Conservation (phyloP, 2,329 filamentous ascomycete genomes). For the Lachnum nothofagi region DNA sequence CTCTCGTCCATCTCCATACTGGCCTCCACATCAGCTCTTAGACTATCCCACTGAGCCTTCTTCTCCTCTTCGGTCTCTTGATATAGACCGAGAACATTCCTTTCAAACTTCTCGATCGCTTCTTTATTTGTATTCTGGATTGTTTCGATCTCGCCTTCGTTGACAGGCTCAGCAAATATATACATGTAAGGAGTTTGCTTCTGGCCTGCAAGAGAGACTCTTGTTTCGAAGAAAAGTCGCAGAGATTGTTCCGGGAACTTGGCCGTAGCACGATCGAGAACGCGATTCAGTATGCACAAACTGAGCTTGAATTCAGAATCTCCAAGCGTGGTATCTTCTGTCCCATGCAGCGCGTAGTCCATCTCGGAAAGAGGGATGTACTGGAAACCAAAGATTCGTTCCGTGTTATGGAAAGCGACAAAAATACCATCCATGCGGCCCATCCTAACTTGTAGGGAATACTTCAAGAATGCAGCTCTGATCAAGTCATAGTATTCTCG, state of each 20-base stretch:
- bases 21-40: slow-evolving; percentile 32
- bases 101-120: slow-evolving; percentile 65
- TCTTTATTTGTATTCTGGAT: slow-evolving; percentile 67
- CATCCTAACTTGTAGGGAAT: slow-evolving; percentile 93
- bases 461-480: slow-evolving; percentile 88
- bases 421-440: slow-evolving; percentile 99
- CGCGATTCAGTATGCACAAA: slow-evolving; percentile 69
- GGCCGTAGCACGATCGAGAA: slow-evolving; percentile 68
- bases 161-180: slow-evolving; percentile 82
- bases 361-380: slow-evolving; percentile 84
- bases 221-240: slow-evolving; percentile 76
- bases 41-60: slow-evolving; percentile 28
- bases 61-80: slow-evolving; percentile 29
- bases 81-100: slow-evolving; percentile 50
- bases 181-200: slow-evolving; percentile 64
- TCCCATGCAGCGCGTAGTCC: slow-evolving; percentile 84
- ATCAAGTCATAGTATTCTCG: slow-evolving; percentile 98
- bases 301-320: slow-evolving; percentile 83
- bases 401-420: slow-evolving; percentile 89
- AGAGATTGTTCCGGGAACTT: slow-evolving; percentile 73
- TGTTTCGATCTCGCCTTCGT: slow-evolving; percentile 61
- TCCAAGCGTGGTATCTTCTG: slow-evolving; percentile 60
- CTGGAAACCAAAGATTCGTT: slow-evolving; percentile 95
- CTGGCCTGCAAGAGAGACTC: slow-evolving; percentile 48
- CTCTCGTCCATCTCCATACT: slow-evolving; percentile 28